phyloP scores from a whole-genome alignment of 176 grass and related monocot species.

The Carex kokanica region DNA sequence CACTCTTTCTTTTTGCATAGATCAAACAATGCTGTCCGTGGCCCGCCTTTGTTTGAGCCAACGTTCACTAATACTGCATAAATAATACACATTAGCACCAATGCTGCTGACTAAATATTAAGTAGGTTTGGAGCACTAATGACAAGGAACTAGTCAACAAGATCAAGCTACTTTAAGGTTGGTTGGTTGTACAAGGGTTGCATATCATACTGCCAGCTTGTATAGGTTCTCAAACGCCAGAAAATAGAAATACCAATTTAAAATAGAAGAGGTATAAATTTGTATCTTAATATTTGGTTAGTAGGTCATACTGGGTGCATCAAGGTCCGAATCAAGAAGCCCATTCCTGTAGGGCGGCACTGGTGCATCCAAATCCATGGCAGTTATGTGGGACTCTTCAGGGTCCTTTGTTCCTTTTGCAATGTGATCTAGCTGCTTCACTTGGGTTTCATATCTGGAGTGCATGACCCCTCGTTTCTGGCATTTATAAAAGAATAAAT shows the following conservation, averaged over 20 bases:
- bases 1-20: constrained; percentile 72
- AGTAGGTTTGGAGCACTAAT: background rate
- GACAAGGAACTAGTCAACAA: background rate
- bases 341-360: constrained; percentile 19
- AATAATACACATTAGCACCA: constrained; percentile 36
- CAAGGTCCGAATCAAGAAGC: constrained; percentile 20
- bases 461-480: constrained; percentile 53
- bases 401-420: constrained; percentile 14
- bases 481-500: constrained; percentile 24
- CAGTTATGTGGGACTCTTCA: constrained; percentile 24
- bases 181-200: background rate
- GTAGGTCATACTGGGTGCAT: constrained; percentile 40
- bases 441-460: constrained; percentile 44
- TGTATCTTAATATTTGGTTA: background rate
- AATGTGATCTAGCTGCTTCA: constrained; percentile 30
- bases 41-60: constrained; percentile 74
- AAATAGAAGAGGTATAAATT: background rate
- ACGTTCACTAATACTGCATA: constrained; percentile 53
- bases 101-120: background rate
- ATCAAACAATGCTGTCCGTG: constrained; percentile 57
- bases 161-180: background rate
- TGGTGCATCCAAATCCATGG: constrained; percentile 37
- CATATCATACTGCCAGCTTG: background rate
- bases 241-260: background rate
- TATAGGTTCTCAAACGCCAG: background rate